These are phyloP conservation scores for Nakaseomyces kungkrabaensis DNA, from an alignment of 1,139 yeast genomes.

Conservation along the genomic window DNA sequence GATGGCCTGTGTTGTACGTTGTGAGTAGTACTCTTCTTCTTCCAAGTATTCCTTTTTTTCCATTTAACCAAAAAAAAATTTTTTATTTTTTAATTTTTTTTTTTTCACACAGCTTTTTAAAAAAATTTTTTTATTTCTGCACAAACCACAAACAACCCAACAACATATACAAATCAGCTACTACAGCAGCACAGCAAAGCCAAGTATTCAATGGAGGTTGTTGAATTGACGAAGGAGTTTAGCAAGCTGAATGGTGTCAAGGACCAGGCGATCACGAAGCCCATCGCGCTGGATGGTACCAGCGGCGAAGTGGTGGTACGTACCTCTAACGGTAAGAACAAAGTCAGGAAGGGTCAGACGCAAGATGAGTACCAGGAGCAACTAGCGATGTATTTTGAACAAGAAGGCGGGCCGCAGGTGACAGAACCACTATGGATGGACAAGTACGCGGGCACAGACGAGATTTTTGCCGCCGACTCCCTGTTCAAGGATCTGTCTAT, in stretches of 20 bases:
- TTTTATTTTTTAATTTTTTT: too few species aligned
- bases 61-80: too few species aligned
- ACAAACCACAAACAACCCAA: too few species aligned
- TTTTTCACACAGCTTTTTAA: too few species aligned
- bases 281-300: conserved; percentile 13
- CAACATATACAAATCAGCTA: too few species aligned
- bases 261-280: conserved; percentile 16
- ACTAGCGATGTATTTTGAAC: conserved; percentile 32
- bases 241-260: conserved; percentile 7
- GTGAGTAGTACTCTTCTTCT: too few species aligned
- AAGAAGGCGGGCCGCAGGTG: conserved; percentile 40
- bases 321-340: conserved; percentile 33
- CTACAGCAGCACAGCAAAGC: background rate
- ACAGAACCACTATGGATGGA: conserved; percentile 41
- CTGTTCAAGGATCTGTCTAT: conserved; percentile 11
- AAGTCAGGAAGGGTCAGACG: conserved; percentile 47
- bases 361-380: conserved; percentile 45
- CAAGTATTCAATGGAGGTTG: background rate
- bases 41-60: too few species aligned
- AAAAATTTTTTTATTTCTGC: too few species aligned
- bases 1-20: too few species aligned
- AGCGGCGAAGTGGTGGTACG: conserved; percentile 32
- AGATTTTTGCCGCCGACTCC: conserved; percentile 1
- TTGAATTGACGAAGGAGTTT: background rate
- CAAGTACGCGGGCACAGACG: conserved; percentile 3